Evolutionary conservation across 495 filamentous ascomycete species (phyloP).

Genomic region (Penicillium desertorum): DNA sequence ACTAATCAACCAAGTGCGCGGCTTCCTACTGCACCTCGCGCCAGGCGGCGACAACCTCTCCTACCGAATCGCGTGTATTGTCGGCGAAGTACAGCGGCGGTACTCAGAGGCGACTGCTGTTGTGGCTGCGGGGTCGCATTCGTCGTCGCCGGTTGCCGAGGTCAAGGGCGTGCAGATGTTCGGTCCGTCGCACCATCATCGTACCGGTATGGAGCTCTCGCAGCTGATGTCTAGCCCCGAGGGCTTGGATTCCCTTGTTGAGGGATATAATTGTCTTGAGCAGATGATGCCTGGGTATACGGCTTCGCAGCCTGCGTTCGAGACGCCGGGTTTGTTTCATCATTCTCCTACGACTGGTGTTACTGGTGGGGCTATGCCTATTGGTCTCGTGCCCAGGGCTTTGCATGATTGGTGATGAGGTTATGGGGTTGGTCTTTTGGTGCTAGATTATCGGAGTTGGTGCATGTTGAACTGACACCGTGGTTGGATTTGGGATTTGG

Average conservation of each 20-base stretch:
- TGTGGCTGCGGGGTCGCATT: conserved; percentile 16
- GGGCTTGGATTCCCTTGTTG: conserved; percentile 26
- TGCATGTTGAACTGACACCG: neutral
- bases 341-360: conserved; percentile 14
- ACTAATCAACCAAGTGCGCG: conserved; percentile 39
- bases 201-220: conserved; percentile 19
- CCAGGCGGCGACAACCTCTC: conserved; percentile 41
- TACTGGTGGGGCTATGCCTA: conserved; percentile 30
- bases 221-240: conserved; percentile 20
- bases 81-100: conserved; percentile 32
- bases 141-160: neutral
- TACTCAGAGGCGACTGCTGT: conserved; percentile 24
- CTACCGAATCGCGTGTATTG: conserved; percentile 35
- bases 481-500: neutral
- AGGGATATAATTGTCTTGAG: conserved; percentile 27
- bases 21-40: conserved; percentile 39
- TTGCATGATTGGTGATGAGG: conserved; percentile 27
- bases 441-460: conserved; percentile 5
- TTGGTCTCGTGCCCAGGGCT: conserved; percentile 29
- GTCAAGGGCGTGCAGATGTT: conserved; percentile 3
- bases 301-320: conserved; percentile 14
- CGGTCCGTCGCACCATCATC: neutral
- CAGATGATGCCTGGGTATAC: conserved; percentile 29
- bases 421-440: neutral
- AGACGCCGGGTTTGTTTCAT: conserved; percentile 22